Evolutionary conservation across 2,329 filamentous ascomycete genomes (phyloP).

Genomic region (Colletotrichum melonis): DNA sequence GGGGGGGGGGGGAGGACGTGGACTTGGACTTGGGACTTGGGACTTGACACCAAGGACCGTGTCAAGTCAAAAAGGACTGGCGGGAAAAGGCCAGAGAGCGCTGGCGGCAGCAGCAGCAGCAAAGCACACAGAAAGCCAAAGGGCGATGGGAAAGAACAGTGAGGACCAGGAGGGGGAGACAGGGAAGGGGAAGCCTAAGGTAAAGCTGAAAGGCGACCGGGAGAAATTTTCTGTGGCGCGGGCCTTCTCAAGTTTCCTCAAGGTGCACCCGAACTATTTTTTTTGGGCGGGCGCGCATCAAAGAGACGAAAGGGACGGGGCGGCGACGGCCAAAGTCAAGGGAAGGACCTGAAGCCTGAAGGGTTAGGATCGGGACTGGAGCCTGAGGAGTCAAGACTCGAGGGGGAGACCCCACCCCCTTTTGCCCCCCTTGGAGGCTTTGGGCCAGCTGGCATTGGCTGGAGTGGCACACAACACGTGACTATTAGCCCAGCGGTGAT

Average conservation of each 20-base stretch:
- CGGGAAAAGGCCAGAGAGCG: not conserved
- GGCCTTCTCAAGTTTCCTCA: conserved; percentile 8
- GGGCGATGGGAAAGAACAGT: conserved; percentile 7
- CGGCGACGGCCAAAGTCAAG: not conserved
- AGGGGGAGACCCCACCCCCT: not conserved
- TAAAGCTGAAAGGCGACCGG: conserved; percentile 17
- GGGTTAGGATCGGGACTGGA: not conserved
- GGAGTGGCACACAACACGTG: not conserved
- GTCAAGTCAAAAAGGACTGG: not conserved
- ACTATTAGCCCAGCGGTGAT: not conserved
- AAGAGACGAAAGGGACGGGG: conserved; percentile 10
- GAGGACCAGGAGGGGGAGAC: conserved; percentile 20
- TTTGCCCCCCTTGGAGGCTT: not conserved
- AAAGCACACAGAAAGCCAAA: conserved; percentile 8
- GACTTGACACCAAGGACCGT: conserved; percentile 3
- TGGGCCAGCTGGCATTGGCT: not conserved
- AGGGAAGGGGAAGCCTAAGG: conserved; percentile 32
- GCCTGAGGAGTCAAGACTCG: conserved; percentile 2
- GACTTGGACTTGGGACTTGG: conserved; percentile 2
- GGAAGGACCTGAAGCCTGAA: not conserved
- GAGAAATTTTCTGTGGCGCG: conserved; percentile 35
- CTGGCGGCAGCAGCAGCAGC: not conserved
- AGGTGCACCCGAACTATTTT: not conserved
- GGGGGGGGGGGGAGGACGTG: conserved; percentile 15
- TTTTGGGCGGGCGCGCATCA: not conserved